phyloP scores from a whole-genome alignment of 1,139 yeast species.

The Yamadazyma conglobata region DNA sequence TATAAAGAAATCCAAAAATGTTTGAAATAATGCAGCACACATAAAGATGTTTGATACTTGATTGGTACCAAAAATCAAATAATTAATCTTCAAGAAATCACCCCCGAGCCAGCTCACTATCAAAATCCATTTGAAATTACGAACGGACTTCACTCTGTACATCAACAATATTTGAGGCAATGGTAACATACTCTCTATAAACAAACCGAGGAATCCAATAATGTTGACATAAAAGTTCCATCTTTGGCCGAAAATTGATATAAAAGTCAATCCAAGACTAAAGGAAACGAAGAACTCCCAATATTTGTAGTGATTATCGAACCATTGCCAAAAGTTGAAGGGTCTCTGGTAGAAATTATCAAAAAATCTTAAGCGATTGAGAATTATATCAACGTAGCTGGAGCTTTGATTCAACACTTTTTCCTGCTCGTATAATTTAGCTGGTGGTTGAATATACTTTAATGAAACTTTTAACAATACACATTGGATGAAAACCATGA shows the following conservation, averaged over 20 bases:
- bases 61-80: slow-evolving; percentile 68
- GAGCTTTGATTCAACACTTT: slow-evolving; percentile 22
- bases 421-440: slow-evolving; percentile 33
- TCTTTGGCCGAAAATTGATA: slow-evolving; percentile 45
- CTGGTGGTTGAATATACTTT: slow-evolving; percentile 44
- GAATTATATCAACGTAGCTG: slow-evolving; percentile 8
- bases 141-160: slow-evolving; percentile 63
- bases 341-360: slow-evolving; percentile 71
- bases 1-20: slow-evolving; percentile 69
- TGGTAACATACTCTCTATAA: slow-evolving; percentile 80
- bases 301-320: slow-evolving; percentile 45
- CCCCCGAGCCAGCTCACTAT: slow-evolving; percentile 87
- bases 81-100: slow-evolving; percentile 72
- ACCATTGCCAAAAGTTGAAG: slow-evolving; percentile 84
- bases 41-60: slow-evolving; percentile 68
- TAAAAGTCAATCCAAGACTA: slow-evolving; percentile 30
- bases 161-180: slow-evolving; percentile 81
- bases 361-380: slow-evolving; percentile 45
- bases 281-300: slow-evolving; percentile 67
- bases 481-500: slow-evolving; percentile 74
- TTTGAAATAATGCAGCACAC: slow-evolving; percentile 78
- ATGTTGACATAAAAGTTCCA: slow-evolving; percentile 47
- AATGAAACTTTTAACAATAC: slow-evolving; percentile 61
- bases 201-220: slow-evolving; percentile 69
- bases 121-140: slow-evolving; percentile 74